A percentile compares a stretch with the other conserved stretches of the same genome.
These are phyloP conservation scores for thale cress (Arabidopsis thaliana) DNA, from an alignment of 345 rosid species.

Conservation along the genomic window TAIR10.1 NC_003070.9:1797001-1797500, in stretches of 20 bases:
- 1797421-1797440: not conserved
- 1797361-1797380: not conserved
- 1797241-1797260: not conserved
- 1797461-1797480: slow-evolving; percentile 20
- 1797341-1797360: slow-evolving; percentile 14
- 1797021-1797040: not conserved
- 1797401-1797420: not conserved
- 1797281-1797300: not conserved
- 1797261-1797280: slow-evolving; percentile 9
- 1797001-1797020: slow-evolving; percentile 1
- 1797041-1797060: not conserved
- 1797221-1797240: not conserved
- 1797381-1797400: not conserved
- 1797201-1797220: not conserved
- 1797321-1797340: not conserved
- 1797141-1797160: not conserved
- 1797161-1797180: not conserved
- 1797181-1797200: slow-evolving; percentile 9
- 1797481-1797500: not conserved
- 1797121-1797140: not conserved
- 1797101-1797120: slow-evolving; percentile 6
- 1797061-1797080: not conserved
- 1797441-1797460: not conserved
- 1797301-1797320: not conserved
- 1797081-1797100: not conserved